Evolutionary conservation across 2,329 filamentous ascomycete genomes (phyloP).

Genomic region (Colletotrichum acutatum): DNA sequence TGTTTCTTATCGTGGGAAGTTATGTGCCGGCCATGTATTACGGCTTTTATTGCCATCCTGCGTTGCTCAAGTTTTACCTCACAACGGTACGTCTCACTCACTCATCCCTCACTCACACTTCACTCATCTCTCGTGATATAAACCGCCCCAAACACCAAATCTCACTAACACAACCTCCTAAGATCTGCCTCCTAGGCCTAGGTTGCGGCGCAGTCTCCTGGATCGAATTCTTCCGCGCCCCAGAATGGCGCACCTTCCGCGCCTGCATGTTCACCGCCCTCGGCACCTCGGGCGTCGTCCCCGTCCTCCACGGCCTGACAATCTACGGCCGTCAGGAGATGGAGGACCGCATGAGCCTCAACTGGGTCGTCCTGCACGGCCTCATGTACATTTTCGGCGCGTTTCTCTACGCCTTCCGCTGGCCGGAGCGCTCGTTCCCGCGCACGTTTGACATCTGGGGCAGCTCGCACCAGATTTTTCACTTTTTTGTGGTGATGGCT

Average conservation of each 20-base stretch:
- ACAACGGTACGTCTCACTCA: constrained; percentile 67
- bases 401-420: constrained; percentile 83
- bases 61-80: constrained; percentile 78
- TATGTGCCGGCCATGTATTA: constrained; percentile 92
- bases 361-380: constrained; percentile 84
- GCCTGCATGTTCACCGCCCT: constrained; percentile 91
- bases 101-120: constrained; percentile 41
- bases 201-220: constrained; percentile 82
- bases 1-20: constrained; percentile 89
- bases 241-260: constrained; percentile 84
- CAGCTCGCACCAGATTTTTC: constrained; percentile 96
- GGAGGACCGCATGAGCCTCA: constrained; percentile 79
- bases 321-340: constrained; percentile 76
- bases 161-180: constrained; percentile 34
- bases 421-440: constrained; percentile 84
- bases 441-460: constrained; percentile 91
- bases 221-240: constrained; percentile 85
- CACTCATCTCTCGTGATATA: constrained; percentile 15
- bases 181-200: constrained; percentile 84
- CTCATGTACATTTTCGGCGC: constrained; percentile 88
- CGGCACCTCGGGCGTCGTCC: constrained; percentile 85
- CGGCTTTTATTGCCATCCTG: constrained; percentile 78
- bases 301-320: constrained; percentile 79
- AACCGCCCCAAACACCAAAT: too few species aligned
- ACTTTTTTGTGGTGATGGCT: constrained; percentile 86